These are phyloP conservation scores for Fusarium nelsonii DNA, from an alignment of 2,329 filamentous ascomycete genomes.

Conservation along the genomic window DNA sequence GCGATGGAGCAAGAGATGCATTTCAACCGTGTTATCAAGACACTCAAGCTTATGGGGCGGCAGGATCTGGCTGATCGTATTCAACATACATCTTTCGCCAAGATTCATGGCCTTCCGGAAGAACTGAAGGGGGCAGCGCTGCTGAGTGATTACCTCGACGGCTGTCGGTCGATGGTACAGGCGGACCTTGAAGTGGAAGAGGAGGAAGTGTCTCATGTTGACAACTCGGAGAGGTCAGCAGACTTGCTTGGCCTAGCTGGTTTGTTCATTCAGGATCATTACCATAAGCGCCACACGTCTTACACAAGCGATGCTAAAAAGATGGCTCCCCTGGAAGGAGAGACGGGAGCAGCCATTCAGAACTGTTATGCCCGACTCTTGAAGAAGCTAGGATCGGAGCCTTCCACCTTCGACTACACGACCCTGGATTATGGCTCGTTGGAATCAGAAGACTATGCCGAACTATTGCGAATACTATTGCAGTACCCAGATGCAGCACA, in stretches of 20 bases:
- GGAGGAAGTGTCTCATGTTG: constrained; percentile 21
- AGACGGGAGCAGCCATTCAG: constrained; percentile 39
- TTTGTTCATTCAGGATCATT: constrained; percentile 44
- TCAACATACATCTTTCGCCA: constrained; percentile 62
- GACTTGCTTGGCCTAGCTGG: constrained; percentile 34
- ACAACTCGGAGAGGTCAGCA: constrained; percentile 25
- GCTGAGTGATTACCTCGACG: constrained; percentile 41
- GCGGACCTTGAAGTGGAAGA: constrained; percentile 6
- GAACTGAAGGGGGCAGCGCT: constrained; percentile 28
- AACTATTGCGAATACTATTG: constrained; percentile 66
- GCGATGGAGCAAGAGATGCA: constrained; percentile 79
- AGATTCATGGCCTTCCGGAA: constrained; percentile 58
- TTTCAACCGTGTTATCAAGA: constrained; percentile 77
- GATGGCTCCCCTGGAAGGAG: constrained; percentile 50
- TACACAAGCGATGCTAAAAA: constrained; percentile 44
- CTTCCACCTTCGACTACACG: constrained; percentile 22
- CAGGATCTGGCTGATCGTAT: constrained; percentile 51
- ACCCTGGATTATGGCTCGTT: constrained; percentile 28
- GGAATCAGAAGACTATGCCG: constrained; percentile 42
- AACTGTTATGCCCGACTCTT: constrained; percentile 43
- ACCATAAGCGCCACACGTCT: constrained; percentile 42
- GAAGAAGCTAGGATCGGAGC: constrained; percentile 7
- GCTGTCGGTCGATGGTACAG: constrained; percentile 20
- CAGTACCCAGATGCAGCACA: constrained; percentile 74
- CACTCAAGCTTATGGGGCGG: constrained; percentile 54